Conservation (phyloP, 768 basidiomycete genomes). For the Podaxis mareebaensis region DNA sequence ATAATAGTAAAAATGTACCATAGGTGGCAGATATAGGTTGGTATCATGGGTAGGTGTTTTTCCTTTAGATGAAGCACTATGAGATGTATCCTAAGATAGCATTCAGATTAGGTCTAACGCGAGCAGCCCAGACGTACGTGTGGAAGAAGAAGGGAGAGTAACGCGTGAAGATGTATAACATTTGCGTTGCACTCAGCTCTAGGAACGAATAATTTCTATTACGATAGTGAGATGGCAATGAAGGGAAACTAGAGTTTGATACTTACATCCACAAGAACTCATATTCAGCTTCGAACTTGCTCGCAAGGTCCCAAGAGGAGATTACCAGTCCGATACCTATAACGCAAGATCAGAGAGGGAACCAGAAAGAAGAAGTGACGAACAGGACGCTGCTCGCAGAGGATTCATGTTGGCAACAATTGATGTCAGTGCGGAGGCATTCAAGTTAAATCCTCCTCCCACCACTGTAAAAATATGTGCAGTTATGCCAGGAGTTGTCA, state of each 20-base stretch:
- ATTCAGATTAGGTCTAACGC: too few species aligned
- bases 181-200: background rate
- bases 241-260: background rate
- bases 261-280: background rate
- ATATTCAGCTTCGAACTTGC: background rate
- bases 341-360: background rate
- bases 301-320: background rate
- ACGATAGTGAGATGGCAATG: background rate
- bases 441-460: background rate
- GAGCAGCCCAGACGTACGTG: too few species aligned
- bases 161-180: constrained; percentile 6
- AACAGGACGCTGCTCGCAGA: background rate
- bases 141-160: background rate
- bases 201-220: background rate
- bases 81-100: background rate
- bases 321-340: background rate
- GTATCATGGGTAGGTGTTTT: background rate
- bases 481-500: too few species aligned
- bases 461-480: too few species aligned
- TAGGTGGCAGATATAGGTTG: background rate
- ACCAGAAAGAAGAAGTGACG: background rate
- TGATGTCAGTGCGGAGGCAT: background rate
- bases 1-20: background rate
- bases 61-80: background rate
- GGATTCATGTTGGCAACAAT: too few species aligned